These are phyloP conservation scores for Phaeosphaeria sp. DNA, from an alignment of 2,329 filamentous ascomycete genomes.

Conservation along the genomic window DNA sequence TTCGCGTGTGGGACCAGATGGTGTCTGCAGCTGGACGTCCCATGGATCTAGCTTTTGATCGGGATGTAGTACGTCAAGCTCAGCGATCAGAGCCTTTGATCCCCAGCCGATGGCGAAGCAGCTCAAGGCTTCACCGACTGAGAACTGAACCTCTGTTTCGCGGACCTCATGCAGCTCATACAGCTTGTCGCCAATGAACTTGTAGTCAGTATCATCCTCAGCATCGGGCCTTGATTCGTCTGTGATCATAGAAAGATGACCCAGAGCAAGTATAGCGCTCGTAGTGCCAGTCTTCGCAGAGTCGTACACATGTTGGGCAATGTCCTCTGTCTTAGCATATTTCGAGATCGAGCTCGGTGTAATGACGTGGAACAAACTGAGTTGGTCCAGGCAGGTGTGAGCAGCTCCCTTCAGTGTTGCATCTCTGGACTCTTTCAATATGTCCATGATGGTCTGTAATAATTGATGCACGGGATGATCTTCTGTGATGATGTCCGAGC, in stretches of 20 bases:
- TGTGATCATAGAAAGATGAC: slow-evolving; percentile 72
- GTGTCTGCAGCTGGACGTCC: slow-evolving; percentile 38
- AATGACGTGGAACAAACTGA: slow-evolving; percentile 66
- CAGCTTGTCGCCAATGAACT: slow-evolving; percentile 69
- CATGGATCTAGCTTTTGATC: slow-evolving; percentile 43
- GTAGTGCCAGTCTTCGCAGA: slow-evolving; percentile 83
- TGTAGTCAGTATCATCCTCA: slow-evolving; percentile 50
- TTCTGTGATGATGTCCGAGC: slow-evolving; percentile 30
- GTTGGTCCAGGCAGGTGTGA: slow-evolving; percentile 65
- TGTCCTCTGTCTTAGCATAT: slow-evolving; percentile 49
- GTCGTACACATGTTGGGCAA: slow-evolving; percentile 69
- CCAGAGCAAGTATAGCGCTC: slow-evolving; percentile 79
- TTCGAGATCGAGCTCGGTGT: slow-evolving; percentile 48
- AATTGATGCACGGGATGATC: slow-evolving; percentile 51
- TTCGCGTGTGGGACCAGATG: slow-evolving; percentile 38
- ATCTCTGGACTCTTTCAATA: slow-evolving; percentile 64
- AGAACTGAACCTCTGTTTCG: slow-evolving; percentile 86
- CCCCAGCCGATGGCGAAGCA: slow-evolving; percentile 82
- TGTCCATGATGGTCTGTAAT: slow-evolving; percentile 55
- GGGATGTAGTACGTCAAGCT: slow-evolving; percentile 74
- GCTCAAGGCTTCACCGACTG: slow-evolving; percentile 86
- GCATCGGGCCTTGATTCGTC: slow-evolving; percentile 49
- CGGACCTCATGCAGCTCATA: slow-evolving; percentile 83
- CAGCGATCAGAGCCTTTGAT: slow-evolving; percentile 77
- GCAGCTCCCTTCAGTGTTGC: slow-evolving; percentile 64